Base-by-base conservation (phyloP, 164 flowering plant species). In the Chloranthus sessilifolius region DNA sequence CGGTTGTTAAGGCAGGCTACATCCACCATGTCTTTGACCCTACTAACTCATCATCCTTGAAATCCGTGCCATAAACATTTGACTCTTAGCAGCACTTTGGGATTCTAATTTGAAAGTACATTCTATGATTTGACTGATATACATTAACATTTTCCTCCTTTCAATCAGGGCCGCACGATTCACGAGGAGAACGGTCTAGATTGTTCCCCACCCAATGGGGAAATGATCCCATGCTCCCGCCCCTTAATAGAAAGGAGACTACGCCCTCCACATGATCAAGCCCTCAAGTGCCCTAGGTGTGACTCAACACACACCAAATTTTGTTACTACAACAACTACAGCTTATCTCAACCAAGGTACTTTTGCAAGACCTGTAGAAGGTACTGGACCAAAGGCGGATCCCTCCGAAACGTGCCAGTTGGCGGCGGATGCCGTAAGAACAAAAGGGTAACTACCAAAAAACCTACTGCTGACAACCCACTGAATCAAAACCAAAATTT, bases 331-430 rank as follows among this genome's bases (percentile, higher is more conserved):
- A 83, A 83, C 78, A 83, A 83, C 39, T 83, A 83, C 62, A 83
- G 92, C 67, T 85, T 81, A 50, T 77, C 92, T 36, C 92, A 83
- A 62, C 92, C 92, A 9, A 63, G 92, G 38, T 83, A 83, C 74
- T 83, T 83, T 50, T 83, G 92, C 81, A 83, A 79, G 72, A 75
- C 92, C 7, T 83, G 92, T 50, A 54, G 92, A 50, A 64, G 92
- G 73, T 83, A 83, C 51, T 83, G 92, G 92, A 83, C 92, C 23
- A 83, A 83, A 66, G 92, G 92, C 0, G 92, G 92, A 4, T 73
- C 92, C 24, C 70, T 83, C 5, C 49, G 92, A 20, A 83, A 83
- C 74, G 80, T 83, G 14, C 92, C 92, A 14, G 87, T 83, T 0
- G 92, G 92, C 5, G 92, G 92, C 36, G 92, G 92, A 5, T 83